Evolutionary conservation across 495 filamentous ascomycete species (phyloP), one percentile per base, ranked within the genome.

Genomic region (Jackrogersella multiformis): DNA sequence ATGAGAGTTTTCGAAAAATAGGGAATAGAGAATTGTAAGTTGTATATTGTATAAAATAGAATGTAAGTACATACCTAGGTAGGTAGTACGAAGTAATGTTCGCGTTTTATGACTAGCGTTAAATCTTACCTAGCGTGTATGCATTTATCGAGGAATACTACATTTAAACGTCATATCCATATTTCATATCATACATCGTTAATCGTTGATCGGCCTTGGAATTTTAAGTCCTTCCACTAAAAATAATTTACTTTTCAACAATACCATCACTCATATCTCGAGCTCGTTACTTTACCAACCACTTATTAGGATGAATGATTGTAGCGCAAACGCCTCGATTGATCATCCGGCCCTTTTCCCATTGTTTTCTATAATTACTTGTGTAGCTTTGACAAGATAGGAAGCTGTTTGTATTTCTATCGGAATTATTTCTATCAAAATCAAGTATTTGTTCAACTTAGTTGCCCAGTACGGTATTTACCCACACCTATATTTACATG

Each of bases 81-180:
- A 56, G 36, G 12, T 30, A 4, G 26, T 30, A 30, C 26, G 3
- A 30, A 7, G 26, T 30, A 30, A 34, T 39, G 3, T 54, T 62
- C 48, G 56, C 45, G 44, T 59, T 72, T 56, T 28, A 35, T 60
- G 32, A 65, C 56, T 72, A 72, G 66, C 61, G 61, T 38, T 15
- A 13, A 13, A 20, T 4, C 15, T 4, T 34, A 12, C 21, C 4
- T 2, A n/a, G 9, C 12, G 5, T 26, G 23, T 54, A 39, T 39
- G 20, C 13, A 53, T 0, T 20, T 35, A 36, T 39, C 12, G 2
- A 26, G 13, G 1, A 8, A 13, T 12, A 16, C 30, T 36, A 32
- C 49, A 38, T 34, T 38, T 23, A 53, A 1, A 38, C 16, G 12
- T 20, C 4, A 36, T 53, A 53, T 23, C 4, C 2, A 35, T 52